These are phyloP conservation scores for Camellia japonica DNA, from an alignment of 148 eudicot species.

Conservation along the genomic window DNA sequence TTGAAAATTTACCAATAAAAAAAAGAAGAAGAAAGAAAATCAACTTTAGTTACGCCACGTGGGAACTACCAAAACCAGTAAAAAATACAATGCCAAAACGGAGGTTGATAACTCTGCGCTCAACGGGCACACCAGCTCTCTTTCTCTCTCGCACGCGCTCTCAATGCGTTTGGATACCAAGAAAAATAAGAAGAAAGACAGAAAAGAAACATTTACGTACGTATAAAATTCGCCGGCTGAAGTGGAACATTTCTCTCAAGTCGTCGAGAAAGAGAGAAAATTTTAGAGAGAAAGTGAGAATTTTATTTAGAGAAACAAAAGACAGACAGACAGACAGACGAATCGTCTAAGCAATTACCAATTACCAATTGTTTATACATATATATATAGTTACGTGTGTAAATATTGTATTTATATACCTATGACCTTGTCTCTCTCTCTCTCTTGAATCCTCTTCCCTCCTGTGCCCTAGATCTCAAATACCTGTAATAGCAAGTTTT, in stretches of 20 bases:
- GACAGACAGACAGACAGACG: neutral
- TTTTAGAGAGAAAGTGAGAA: too few relatives aligned
- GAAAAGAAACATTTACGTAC: too few relatives aligned
- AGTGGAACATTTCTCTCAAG: neutral
- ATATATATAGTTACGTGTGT: neutral
- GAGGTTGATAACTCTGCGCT: neutral
- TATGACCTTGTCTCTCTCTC: neutral
- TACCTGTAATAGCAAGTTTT: neutral
- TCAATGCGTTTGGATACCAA: neutral
- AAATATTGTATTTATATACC: neutral
- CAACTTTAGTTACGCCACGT: too few relatives aligned
- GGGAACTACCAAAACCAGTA: too few relatives aligned
- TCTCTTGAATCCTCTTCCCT: neutral
- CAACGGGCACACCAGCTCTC: neutral
- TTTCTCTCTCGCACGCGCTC: neutral
- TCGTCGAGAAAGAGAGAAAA: neutral
- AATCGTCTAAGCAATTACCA: neutral
- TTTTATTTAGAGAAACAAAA: neutral
- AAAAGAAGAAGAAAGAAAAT: too few relatives aligned
- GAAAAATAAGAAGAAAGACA: too few relatives aligned
- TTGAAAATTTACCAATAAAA: too few relatives aligned
- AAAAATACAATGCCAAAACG: neutral
- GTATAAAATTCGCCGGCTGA: neutral
- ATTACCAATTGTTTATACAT: neutral
- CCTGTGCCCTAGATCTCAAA: conserved; percentile 24